Evolutionary conservation across 83 land plant species (phyloP).

Genomic region (Picea abies): DNA sequence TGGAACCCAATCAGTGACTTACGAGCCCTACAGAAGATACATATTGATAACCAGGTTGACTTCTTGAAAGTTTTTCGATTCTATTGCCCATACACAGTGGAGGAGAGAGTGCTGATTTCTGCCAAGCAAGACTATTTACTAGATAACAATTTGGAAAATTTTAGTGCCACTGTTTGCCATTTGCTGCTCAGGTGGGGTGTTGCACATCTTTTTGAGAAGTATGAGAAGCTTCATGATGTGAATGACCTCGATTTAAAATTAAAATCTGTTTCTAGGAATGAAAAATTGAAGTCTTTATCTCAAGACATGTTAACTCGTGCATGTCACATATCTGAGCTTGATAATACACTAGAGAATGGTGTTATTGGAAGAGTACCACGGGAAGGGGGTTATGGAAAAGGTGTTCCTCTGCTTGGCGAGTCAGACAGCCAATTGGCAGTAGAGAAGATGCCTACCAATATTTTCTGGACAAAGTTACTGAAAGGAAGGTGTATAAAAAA

Average conservation of each 20-base stretch:
- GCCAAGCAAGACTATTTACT: slow-evolving; percentile 41
- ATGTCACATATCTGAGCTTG: neutral
- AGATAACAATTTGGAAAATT: slow-evolving; percentile 38
- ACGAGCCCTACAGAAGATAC: slow-evolving; percentile 53
- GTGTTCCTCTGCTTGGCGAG: slow-evolving; percentile 39
- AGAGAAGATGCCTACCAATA: slow-evolving; percentile 30
- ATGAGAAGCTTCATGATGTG: slow-evolving; percentile 34
- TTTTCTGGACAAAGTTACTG: slow-evolving; percentile 62
- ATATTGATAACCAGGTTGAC: slow-evolving; percentile 37
- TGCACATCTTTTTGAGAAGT: slow-evolving; percentile 31
- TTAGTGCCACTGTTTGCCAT: slow-evolving; percentile 39
- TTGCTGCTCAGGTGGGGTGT: slow-evolving; percentile 71
- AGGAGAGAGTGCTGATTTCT: slow-evolving; percentile 57
- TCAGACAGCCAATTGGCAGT: slow-evolving; percentile 13
- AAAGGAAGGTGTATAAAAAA: slow-evolving; percentile 44
- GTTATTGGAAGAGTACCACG: slow-evolving; percentile 35
- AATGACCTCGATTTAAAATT: neutral
- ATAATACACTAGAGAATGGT: neutral
- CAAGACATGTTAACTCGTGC: slow-evolving; percentile 30
- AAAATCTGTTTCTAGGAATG: slow-evolving; percentile 1
- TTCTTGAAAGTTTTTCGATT: slow-evolving; percentile 55
- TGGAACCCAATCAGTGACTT: slow-evolving; percentile 86
- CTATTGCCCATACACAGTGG: slow-evolving; percentile 58
- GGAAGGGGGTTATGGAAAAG: slow-evolving; percentile 27
- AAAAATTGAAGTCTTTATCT: slow-evolving; percentile 22